Base-by-base conservation (phyloP, 345 rosid genomes). In the Hibiscus tridactylites region DNA sequence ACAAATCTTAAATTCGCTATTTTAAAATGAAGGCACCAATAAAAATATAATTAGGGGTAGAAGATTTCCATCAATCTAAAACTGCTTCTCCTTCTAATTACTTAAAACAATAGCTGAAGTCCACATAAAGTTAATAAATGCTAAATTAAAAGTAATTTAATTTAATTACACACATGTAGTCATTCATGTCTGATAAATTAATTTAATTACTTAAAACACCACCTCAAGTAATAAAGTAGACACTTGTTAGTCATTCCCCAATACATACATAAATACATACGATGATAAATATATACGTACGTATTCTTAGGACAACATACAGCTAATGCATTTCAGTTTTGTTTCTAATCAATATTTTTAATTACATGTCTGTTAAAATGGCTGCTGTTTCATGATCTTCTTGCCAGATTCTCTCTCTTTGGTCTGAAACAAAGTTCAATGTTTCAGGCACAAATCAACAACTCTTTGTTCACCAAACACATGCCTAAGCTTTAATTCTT, bases 401-500 rank as follows among this genome's bases (percentile, higher is more conserved):
- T 39, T 7, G 2, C 8, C 42, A 37, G 15, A 1, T 46, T 10
- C 19, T 12, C 6, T 63, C 21, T 65, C 28, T 11, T 15, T 6
- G 24, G 13, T 66, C 56, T 2, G 5, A 26, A 26, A 19, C 6
- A 66, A 44, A 6, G 9, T 46, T 47, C 13, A 6, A 65, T 6
- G 19, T 65, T 42, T 65, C 70, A 65, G 16, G 24, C 70, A 2
- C 13, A 44, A 44, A 17, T 66, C 70, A 26, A 57, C 44, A 39
- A 8, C 44, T 39, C 10, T 39, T 57, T 19, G 37, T 47, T 66
- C 57, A 66, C 57, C 70, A 26, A 65, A 29, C 16, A 29, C 3
- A 17, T 16, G 46, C 11, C 62, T 35, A 10, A 76, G 39, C 66
- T 67, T 79, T 11, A 76, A 21, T 15, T 59, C 56, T 65, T 26